Base-by-base conservation (phyloP, 805 yeast species). In the Alloascoidea africana region DNA sequence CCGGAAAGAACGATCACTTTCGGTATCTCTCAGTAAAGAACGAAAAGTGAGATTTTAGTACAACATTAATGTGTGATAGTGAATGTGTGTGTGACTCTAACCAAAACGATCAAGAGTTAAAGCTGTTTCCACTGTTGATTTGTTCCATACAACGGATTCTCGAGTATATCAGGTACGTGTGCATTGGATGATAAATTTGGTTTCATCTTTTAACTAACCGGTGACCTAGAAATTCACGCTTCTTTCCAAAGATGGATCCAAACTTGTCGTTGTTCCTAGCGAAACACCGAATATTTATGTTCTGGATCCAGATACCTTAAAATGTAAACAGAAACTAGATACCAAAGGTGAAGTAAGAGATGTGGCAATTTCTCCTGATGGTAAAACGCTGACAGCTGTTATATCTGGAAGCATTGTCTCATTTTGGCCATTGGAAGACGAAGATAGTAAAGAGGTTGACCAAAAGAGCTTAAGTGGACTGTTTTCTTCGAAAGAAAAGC, bases 261-360 rank as follows among this genome's bases (percentile, higher is more conserved):
- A 71, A 5, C 83, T 83, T 4, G 82, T 78, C 2, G 61, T 81
- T 40, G 74, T 83, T 41, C 74, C 87, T 17, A 75, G 89, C 1
- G 62, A 66, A 16, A 58, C 64, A 4, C 89, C 91, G 0, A 72
- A 84, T 0, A 61, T 83, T 14, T 76, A 72, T 50, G 59, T 80
- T 15, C 68, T 84, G 42, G 71, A 76, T 44, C 66, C 70, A 4
- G 67, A 63, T 4, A 59, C 69, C 17, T 58, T 83, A 40, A 71
- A 68, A 35, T 68, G 70, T 41, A 65, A 62, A 33, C 66, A 63
- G 46, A 74, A 67, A 48, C 67, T 70, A 40, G 70, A 63, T 40
- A 67, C 85, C 1, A 62, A 62, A 17, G 57, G 66, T 19, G 74
- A 70, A 36, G 70, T 70, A 3, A 73, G 67, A 44, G 95, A 85